Base-by-base conservation (phyloP, 345 rosid genomes). In the Syzygium grande region DNA sequence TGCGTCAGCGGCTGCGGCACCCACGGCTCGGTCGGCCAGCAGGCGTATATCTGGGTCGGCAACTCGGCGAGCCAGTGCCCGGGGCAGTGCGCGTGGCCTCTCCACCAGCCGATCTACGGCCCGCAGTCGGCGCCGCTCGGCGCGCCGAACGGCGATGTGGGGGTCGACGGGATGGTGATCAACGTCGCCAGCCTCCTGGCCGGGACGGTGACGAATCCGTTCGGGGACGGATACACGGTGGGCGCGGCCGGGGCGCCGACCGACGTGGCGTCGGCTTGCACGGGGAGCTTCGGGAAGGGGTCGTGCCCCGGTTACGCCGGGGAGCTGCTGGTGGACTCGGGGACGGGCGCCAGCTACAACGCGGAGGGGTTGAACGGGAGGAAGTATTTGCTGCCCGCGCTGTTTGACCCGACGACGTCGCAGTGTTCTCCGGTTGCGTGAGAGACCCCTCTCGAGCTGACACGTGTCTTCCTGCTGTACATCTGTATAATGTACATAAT, bases 31-130 rank as follows among this genome's bases (percentile, higher is more conserved):
- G 86, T 2, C 84, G 52, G 77, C 12, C 29, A 86, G 84, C 68
- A 87, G 65, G 89, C 92, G 5, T 90, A 89, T 38, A 86, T 92
- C 25, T 90, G 91, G 94, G 95, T 92, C 4, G 91, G 93, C 11
- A 86, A 92, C 89, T 92, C 94, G 4, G 89, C 15, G 87, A 88
- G 51, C 11, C 94, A 93, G 87, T 93, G 94, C 86, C 95, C 95
- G 4, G 92, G 93, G 9, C 91, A 90, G 87, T 93, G 94, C 85
- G 91, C 91, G 1, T 90, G 94, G 93, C 92, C 94, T 22, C 91
- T 91, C 89, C 92, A 91, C 90, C 92, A 89, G 56, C 95, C 95
- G 30, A 93, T 88, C 51, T 91, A 90, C 88, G 93, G 93, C 23
- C 95, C 95, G n/a, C 93, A 92, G 84, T 79, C 86, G 7, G 53